Conservation (phyloP, 2,329 filamentous ascomycete genomes). For the Exophiala sideris region DNA sequence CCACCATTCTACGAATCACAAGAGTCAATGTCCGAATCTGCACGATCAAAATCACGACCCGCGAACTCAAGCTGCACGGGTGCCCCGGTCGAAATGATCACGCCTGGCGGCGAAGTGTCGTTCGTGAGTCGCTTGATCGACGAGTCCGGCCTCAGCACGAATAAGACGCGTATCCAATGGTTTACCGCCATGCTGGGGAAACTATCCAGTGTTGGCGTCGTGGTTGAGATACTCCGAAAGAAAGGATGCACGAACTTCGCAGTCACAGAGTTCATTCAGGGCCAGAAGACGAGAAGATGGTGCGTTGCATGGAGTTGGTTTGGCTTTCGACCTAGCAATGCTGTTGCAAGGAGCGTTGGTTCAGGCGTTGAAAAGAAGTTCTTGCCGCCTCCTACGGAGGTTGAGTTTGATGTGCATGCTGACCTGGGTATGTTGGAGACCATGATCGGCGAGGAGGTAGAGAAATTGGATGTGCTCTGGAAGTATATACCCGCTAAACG, state of each 20-base stretch:
- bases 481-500: slow-evolving; percentile 55
- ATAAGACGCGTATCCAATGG: slow-evolving; percentile 64
- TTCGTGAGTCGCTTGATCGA: slow-evolving; percentile 70
- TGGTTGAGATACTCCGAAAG: slow-evolving; percentile 58
- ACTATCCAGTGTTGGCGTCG: slow-evolving; percentile 57
- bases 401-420: slow-evolving; percentile 37
- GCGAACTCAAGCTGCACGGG: slow-evolving; percentile 72
- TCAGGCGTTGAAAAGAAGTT: slow-evolving; percentile 47
- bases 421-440: slow-evolving; percentile 27
- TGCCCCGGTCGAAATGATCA: slow-evolving; percentile 80
- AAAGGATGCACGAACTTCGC: slow-evolving; percentile 71
- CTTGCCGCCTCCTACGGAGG: slow-evolving; percentile 53
- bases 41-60: slow-evolving; percentile 61
- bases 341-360: slow-evolving; percentile 37
- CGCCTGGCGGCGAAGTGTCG: slow-evolving; percentile 68
- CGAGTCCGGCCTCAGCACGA: slow-evolving; percentile 42
- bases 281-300: slow-evolving; percentile 77
- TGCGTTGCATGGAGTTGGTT: slow-evolving; percentile 83
- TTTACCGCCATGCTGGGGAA: slow-evolving; percentile 92
- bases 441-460: slow-evolving; percentile 49
- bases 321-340: slow-evolving; percentile 60
- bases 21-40: slow-evolving; percentile 64
- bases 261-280: slow-evolving; percentile 74
- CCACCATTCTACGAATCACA: slow-evolving; percentile 87
- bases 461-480: slow-evolving; percentile 61